These are phyloP conservation scores for Monilinia polystroma DNA, from an alignment of 2,329 filamentous ascomycete species.

Conservation along the genomic window DNA sequence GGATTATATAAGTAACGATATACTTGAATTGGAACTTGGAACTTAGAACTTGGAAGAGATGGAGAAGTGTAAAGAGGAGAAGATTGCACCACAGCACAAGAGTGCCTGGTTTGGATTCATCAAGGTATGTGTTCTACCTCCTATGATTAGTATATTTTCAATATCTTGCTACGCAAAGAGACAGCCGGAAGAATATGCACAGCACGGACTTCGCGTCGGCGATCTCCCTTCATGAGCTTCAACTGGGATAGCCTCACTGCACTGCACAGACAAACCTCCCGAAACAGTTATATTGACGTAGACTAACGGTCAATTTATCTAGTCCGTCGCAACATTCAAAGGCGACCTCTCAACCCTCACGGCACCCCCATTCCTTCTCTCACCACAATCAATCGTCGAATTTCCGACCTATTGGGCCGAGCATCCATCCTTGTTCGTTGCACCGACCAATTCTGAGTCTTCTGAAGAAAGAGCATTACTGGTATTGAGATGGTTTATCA, in stretches of 20 bases:
- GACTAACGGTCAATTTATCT: not conserved
- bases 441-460: constrained; percentile 75
- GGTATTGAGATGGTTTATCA: constrained; percentile 75
- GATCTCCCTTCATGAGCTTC: too few species aligned
- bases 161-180: not conserved
- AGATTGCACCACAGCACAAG: constrained; percentile 33
- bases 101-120: constrained; percentile 38
- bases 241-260: not conserved
- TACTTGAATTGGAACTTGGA: not conserved
- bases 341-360: constrained; percentile 78
- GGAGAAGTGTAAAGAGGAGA: constrained; percentile 27
- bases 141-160: not conserved
- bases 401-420: constrained; percentile 82
- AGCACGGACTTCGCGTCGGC: not conserved
- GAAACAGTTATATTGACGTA: not conserved
- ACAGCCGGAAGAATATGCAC: not conserved
- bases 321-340: constrained; percentile 77
- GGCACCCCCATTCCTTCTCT: constrained; percentile 81
- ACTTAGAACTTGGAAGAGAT: not conserved
- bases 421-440: constrained; percentile 73
- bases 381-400: constrained; percentile 73
- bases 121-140: constrained; percentile 31
- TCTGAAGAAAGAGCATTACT: constrained; percentile 48
- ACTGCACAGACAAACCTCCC: not conserved
- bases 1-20: not conserved